These are phyloP conservation scores for Fistulinella prunicolor DNA, from an alignment of 768 basidiomycete species.

Conservation along the genomic window DNA sequence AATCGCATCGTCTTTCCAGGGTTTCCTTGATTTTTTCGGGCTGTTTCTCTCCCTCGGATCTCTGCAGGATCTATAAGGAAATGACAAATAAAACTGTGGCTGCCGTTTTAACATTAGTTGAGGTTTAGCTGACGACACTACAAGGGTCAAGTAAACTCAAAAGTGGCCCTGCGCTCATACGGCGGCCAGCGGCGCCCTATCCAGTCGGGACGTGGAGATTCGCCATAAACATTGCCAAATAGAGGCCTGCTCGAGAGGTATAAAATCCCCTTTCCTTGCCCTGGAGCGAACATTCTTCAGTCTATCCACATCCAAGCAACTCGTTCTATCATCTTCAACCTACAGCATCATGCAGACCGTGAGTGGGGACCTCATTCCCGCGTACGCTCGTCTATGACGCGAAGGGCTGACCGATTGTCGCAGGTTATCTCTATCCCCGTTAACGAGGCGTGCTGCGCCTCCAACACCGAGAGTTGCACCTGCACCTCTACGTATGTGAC, in stretches of 20 bases:
- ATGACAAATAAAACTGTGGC: no score
- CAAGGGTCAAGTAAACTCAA: no score
- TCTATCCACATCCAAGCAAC: neutral
- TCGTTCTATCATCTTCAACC: neutral
- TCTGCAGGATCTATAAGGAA: no score
- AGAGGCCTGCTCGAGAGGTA: neutral
- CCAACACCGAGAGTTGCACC: conserved; percentile 1
- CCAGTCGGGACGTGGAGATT: neutral
- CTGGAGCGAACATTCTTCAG: neutral
- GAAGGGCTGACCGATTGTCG: neutral
- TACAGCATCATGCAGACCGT: conserved; percentile 13
- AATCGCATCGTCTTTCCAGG: neutral
- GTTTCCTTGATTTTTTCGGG: neutral
- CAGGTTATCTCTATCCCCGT: conserved; percentile 7
- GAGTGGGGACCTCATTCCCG: neutral
- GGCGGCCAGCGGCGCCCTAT: no score
- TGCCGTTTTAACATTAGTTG: no score
- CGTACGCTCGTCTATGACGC: neutral
- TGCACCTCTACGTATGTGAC: neutral
- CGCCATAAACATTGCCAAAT: neutral
- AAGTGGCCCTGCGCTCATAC: no score
- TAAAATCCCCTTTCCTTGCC: neutral
- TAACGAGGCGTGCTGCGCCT: conserved; percentile 21
- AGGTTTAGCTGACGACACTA: no score
- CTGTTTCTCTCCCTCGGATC: neutral